These are phyloP conservation scores for Aspergillus pseudonomiae DNA, from an alignment of 2,329 filamentous ascomycete genomes.

Conservation along the genomic window DNA sequence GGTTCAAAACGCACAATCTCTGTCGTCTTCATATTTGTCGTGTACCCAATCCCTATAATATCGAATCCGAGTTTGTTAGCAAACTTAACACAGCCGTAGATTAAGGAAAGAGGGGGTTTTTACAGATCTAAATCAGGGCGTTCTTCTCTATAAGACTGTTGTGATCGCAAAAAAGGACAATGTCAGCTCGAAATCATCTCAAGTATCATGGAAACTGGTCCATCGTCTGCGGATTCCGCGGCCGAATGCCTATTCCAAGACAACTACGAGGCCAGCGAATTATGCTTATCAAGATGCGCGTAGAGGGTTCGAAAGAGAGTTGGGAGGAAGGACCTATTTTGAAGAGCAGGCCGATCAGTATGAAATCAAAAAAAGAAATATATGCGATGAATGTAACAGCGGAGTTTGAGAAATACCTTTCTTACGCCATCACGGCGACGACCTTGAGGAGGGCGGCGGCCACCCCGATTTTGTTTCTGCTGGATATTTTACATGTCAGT, in stretches of 20 bases:
- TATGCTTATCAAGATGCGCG: constrained; percentile 41
- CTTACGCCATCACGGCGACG: constrained; percentile 79
- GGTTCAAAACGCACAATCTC: constrained; percentile 48
- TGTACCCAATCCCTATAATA: constrained; percentile 88
- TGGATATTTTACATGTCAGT: constrained; percentile 21
- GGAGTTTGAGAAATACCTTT: constrained; percentile 69
- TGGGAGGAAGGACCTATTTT: constrained; percentile 48
- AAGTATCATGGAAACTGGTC: constrained; percentile 38
- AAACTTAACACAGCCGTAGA: background rate
- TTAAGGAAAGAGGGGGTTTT: constrained; percentile 6
- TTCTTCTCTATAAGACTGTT: constrained; percentile 51
- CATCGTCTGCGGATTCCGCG: constrained; percentile 33
- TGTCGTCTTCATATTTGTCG: constrained; percentile 80
- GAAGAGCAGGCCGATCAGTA: constrained; percentile 16
- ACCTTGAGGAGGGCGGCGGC: constrained; percentile 47
- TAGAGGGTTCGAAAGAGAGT: constrained; percentile 38
- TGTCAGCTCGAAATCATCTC: constrained; percentile 49
- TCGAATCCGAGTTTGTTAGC: constrained; percentile 4
- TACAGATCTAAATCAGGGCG: constrained; percentile 51
- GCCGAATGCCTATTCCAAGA: constrained; percentile 29
- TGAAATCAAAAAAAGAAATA: background rate
- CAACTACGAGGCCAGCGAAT: constrained; percentile 31
- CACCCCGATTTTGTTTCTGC: constrained; percentile 28
- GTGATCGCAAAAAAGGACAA: constrained; percentile 38
- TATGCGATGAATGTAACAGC: background rate